Conservation (phyloP, 352 stramenopile species). For the Phytophthora niederhauseri region DNA sequence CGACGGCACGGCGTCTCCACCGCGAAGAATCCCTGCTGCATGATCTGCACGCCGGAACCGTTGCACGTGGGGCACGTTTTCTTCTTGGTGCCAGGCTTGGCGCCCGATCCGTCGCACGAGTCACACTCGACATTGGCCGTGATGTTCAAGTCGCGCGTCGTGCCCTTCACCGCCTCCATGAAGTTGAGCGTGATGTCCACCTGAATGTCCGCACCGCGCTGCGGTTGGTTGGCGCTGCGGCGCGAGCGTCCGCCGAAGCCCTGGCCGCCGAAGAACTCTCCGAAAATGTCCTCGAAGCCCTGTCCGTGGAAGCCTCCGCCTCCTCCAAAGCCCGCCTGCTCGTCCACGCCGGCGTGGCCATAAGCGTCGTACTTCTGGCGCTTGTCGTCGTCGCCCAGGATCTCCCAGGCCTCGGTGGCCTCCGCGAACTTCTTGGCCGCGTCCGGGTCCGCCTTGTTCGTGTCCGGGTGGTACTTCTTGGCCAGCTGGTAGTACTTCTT, state of each 20-base stretch:
- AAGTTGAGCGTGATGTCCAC: slow-evolving; percentile 94
- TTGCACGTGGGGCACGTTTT: slow-evolving; percentile 84
- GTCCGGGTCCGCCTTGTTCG: slow-evolving; percentile 94
- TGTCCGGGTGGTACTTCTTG: slow-evolving; percentile 98
- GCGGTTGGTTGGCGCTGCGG: slow-evolving; percentile 67
- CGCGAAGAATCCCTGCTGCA: slow-evolving; percentile 91
- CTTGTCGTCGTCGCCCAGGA: slow-evolving; percentile 94
- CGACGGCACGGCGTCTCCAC: slow-evolving; percentile 88
- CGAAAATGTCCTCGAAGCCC: slow-evolving; percentile 92
- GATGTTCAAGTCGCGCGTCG: slow-evolving; percentile 89
- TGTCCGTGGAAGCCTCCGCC: slow-evolving; percentile 65
- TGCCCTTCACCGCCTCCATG: slow-evolving; percentile 95
- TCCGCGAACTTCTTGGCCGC: slow-evolving; percentile 94
- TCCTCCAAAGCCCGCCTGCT: slow-evolving; percentile 78
- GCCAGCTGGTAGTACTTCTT: slow-evolving; percentile 98
- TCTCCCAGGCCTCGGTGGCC: slow-evolving; percentile 94
- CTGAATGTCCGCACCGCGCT: slow-evolving; percentile 94
- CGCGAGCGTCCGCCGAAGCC: slow-evolving; percentile 74
- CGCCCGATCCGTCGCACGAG: slow-evolving; percentile 78
- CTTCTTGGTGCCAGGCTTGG: slow-evolving; percentile 84
- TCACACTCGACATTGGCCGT: slow-evolving; percentile 80
- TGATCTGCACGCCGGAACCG: slow-evolving; percentile 84
- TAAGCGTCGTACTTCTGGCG: slow-evolving; percentile 95
- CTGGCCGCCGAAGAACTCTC: slow-evolving; percentile 84
- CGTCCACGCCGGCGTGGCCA: slow-evolving; percentile 95